phyloP scores from a whole-genome alignment of 768 basidiomycete species.

The Coprinopsis strossmayeri region DNA sequence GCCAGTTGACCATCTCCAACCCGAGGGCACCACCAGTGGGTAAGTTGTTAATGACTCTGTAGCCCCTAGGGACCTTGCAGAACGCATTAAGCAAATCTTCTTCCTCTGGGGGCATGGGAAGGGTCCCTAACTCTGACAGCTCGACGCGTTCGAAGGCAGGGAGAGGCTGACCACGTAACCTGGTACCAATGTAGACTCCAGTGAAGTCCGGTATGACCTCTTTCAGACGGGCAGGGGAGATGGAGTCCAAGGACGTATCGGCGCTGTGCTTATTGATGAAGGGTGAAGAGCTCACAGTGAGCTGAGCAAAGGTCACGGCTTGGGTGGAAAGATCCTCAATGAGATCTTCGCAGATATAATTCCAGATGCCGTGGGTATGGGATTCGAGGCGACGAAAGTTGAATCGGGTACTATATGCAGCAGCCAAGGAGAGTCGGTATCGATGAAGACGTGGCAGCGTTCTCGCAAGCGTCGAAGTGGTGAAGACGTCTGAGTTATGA shows the following conservation, averaged over 20 bases:
- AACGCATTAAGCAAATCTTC: no score
- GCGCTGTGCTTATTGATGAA: background rate
- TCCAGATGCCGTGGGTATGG: conserved; percentile 8
- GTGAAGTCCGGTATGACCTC: background rate
- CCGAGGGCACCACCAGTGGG: background rate
- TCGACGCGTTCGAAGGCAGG: no score
- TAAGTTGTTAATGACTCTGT: background rate
- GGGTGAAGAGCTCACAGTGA: background rate
- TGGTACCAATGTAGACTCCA: background rate
- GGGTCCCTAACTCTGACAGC: no score
- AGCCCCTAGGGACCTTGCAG: background rate
- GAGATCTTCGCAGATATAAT: conserved; percentile 5
- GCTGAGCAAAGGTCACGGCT: background rate
- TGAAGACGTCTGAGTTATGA: no score
- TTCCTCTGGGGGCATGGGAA: no score
- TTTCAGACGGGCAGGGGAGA: background rate
- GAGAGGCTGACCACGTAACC: background rate
- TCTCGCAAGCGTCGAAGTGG: no score
- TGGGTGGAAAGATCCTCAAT: background rate
- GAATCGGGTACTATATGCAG: conserved; percentile 8
- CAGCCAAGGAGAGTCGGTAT: background rate
- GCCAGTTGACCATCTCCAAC: background rate
- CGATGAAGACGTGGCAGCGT: no score
- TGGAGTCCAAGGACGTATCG: background rate
- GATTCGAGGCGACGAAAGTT: conserved; percentile 10